These are phyloP conservation scores for Fragaria vesca DNA, from an alignment of 306 rosid genomes.

Conservation along the genomic window DNA sequence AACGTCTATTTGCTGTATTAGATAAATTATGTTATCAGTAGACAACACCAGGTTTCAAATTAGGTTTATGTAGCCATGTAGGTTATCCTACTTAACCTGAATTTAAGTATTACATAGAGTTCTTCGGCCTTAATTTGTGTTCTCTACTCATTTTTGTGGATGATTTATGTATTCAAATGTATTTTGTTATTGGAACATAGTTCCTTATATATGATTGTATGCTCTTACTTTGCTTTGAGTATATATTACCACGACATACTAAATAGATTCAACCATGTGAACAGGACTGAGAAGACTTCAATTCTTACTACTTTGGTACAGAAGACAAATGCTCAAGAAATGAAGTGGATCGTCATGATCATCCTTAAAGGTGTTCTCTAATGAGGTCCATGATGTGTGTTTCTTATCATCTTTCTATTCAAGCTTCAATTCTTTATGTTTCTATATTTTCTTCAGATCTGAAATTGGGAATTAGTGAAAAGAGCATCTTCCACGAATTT, in stretches of 20 bases:
- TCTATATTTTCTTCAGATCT: conserved; percentile 47
- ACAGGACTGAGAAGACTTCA: conserved; percentile 69
- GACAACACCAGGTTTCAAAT: neutral
- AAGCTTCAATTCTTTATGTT: conserved; percentile 7
- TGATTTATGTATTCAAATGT: neutral
- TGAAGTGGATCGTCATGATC: conserved; percentile 99
- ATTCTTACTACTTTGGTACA: conserved; percentile 75
- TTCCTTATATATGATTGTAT: neutral
- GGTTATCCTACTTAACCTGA: neutral
- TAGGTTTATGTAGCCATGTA: neutral
- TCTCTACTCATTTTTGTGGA: neutral
- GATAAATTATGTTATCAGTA: neutral
- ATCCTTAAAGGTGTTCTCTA: conserved; percentile 70
- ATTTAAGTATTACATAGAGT: neutral
- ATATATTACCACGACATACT: neutral
- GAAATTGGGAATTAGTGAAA: conserved; percentile 93
- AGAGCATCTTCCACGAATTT: conserved; percentile 85
- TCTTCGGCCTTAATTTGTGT: neutral
- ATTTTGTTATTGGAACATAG: neutral
- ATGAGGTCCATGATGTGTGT: conserved; percentile 17
- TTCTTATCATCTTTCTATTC: conserved; percentile 9
- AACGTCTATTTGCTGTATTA: neutral
- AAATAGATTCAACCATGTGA: conserved; percentile 24
- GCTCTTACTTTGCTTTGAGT: neutral
- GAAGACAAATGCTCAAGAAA: conserved; percentile 90